Evolutionary conservation across 805 yeast species (phyloP).

Genomic region (Suhomyces tanzawaensis): DNA sequence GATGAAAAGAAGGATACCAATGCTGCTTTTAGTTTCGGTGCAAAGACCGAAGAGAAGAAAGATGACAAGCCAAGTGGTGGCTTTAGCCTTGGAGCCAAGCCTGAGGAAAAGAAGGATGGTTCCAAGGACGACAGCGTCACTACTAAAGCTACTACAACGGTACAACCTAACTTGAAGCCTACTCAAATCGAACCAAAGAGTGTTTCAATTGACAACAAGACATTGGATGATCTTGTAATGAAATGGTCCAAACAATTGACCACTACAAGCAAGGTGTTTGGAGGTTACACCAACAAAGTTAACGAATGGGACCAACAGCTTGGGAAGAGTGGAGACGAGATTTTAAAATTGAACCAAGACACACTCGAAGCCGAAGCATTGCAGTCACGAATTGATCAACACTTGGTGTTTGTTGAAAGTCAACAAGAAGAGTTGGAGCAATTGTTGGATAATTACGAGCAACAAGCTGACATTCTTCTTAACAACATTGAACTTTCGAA

Average conservation of each 20-base stretch:
- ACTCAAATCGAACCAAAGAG: conserved; percentile 64
- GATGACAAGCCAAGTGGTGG: conserved; percentile 14
- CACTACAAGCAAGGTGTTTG: conserved; percentile 69
- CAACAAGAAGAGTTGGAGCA: conserved; percentile 91
- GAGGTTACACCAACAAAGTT: conserved; percentile 68
- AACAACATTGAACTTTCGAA: conserved; percentile 40
- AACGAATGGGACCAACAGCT: conserved; percentile 83
- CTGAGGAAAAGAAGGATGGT: conserved; percentile 8
- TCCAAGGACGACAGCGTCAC: conserved; percentile 21
- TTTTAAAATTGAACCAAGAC: conserved; percentile 71
- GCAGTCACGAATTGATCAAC: conserved; percentile 84
- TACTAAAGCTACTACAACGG: conserved; percentile 19
- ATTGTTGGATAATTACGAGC: conserved; percentile 78
- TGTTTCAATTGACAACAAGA: conserved; percentile 81
- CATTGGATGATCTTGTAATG: conserved; percentile 86
- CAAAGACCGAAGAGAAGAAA: conserved; percentile 14
- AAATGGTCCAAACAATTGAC: conserved; percentile 91
- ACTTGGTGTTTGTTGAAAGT: conserved; percentile 77
- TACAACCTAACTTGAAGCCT: conserved; percentile 38
- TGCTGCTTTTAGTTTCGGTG: conserved; percentile 20
- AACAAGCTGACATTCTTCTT: conserved; percentile 56
- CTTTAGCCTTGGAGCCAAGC: conserved; percentile 17
- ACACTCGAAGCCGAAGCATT: conserved; percentile 80
- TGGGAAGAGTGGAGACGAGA: conserved; percentile 82
- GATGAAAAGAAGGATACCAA: conserved; percentile 12